Percentiles rank a stretch among this genome's conserved stretches.
These are phyloP conservation scores for Psilocybe cubensis DNA, from an alignment of 768 basidiomycete genomes.

Conservation along the genomic window DNA sequence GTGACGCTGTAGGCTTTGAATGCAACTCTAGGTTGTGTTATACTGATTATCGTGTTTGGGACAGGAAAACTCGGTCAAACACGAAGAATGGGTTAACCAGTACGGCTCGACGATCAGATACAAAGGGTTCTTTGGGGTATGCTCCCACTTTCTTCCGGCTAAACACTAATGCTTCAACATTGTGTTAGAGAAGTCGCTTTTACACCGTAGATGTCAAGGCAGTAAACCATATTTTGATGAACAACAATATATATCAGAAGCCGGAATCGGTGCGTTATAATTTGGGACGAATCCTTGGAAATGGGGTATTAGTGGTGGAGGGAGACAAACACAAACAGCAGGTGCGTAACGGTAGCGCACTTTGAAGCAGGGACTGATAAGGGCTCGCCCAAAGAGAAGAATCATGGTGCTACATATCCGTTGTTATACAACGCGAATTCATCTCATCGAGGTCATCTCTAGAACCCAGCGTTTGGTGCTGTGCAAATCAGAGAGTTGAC, in stretches of 20 bases:
- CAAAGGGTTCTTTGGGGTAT: conserved; percentile 46
- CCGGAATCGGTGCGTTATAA: conserved; percentile 40
- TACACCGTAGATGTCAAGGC: conserved; percentile 66
- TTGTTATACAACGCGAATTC: too few relatives aligned
- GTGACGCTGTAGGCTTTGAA: conserved; percentile 37
- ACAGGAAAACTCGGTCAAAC: conserved; percentile 40
- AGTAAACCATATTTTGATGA: conserved; percentile 63
- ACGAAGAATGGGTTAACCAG: conserved; percentile 50
- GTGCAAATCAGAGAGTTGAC: conserved; percentile 61
- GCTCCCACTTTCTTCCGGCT: conserved; percentile 8
- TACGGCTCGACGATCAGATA: conserved; percentile 52
- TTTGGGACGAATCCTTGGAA: conserved; percentile 46
- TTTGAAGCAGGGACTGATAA: not conserved
- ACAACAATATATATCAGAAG: conserved; percentile 59
- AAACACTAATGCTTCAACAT: not conserved
- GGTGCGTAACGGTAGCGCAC: conserved; percentile 23
- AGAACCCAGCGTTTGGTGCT: conserved; percentile 72
- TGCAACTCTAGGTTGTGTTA: not conserved
- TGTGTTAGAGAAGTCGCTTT: conserved; percentile 39
- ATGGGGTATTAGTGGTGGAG: conserved; percentile 53
- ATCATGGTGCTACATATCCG: conserved; percentile 39
- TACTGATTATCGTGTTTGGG: not conserved
- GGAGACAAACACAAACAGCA: conserved; percentile 50
- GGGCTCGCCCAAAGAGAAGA: conserved; percentile 33
- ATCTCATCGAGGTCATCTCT: not conserved